phyloP scores from a whole-genome alignment of 345 rosid genomes.

The Citrus sp. region DNA sequence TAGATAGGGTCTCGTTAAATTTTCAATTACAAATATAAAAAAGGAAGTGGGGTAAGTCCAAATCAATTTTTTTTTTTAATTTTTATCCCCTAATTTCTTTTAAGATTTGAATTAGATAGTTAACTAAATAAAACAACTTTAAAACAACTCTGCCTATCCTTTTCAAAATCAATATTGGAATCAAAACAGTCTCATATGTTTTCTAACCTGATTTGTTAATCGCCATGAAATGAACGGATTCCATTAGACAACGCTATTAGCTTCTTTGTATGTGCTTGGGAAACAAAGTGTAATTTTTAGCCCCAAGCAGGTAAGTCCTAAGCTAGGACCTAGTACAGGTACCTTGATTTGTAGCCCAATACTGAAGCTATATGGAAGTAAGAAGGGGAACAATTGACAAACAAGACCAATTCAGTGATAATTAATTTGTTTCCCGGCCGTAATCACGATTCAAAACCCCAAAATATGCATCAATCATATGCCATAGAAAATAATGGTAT shows the following conservation, averaged over 20 bases:
- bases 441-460: not conserved
- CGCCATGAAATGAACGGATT: not conserved
- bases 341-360: not conserved
- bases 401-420: not conserved
- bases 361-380: not conserved
- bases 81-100: too few relatives aligned
- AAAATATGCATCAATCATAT: not conserved
- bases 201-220: not conserved
- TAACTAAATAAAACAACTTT: too few relatives aligned
- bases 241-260: not conserved
- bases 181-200: not conserved
- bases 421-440: not conserved
- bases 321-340: not conserved
- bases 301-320: not conserved
- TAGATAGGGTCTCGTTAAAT: too few relatives aligned
- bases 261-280: not conserved
- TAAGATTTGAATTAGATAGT: too few relatives aligned
- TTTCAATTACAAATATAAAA: too few relatives aligned
- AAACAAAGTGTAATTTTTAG: not conserved
- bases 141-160: too few relatives aligned
- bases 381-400: not conserved
- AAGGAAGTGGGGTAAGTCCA: too few relatives aligned
- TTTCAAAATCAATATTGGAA: not conserved
- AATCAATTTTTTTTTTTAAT: too few relatives aligned
- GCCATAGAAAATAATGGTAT: not conserved